These are phyloP conservation scores for Globisporangium takayamanum DNA, from an alignment of 352 stramenopile species.

Conservation along the genomic window DNA sequence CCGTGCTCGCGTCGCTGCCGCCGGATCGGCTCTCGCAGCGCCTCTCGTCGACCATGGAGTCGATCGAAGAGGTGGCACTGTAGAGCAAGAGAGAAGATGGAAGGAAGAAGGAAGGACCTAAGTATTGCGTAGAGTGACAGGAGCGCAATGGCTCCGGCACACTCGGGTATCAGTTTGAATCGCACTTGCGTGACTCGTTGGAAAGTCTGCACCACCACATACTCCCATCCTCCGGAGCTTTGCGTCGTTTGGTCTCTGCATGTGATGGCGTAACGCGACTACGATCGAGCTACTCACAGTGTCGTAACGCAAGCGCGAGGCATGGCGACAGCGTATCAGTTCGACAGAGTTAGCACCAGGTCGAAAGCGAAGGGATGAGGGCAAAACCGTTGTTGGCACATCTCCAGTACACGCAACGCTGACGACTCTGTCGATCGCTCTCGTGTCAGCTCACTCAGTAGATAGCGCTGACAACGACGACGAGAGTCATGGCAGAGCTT, in stretches of 20 bases:
- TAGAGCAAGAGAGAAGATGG: conserved; percentile 3
- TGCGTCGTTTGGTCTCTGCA: too few species aligned
- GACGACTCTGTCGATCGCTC: not conserved
- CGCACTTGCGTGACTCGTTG: not conserved
- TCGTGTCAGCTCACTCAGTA: not conserved
- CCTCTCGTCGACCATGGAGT: conserved; percentile 23
- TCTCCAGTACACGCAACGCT: too few species aligned
- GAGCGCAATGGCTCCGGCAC: not conserved
- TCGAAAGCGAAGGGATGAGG: too few species aligned
- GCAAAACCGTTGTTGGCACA: too few species aligned
- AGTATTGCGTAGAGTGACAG: too few species aligned
- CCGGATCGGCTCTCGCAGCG: conserved; percentile 42
- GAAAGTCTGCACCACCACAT: conserved; percentile 1
- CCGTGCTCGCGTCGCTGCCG: conserved; percentile 41
- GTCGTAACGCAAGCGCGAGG: too few species aligned
- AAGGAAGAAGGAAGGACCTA: not conserved
- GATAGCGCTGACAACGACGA: too few species aligned
- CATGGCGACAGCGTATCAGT: too few species aligned
- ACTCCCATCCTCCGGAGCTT: not conserved
- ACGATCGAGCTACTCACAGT: too few species aligned
- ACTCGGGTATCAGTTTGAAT: not conserved
- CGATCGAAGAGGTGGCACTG: conserved; percentile 14
- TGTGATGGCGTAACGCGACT: too few species aligned
- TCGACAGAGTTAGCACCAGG: too few species aligned
- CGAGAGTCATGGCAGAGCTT: too few species aligned